A percentile compares a stretch with the other conserved stretches of the same genome.
Evolutionary conservation across 306 rosid genomes (phyloP).

Genomic region (Vachellia collinsii): DNA sequence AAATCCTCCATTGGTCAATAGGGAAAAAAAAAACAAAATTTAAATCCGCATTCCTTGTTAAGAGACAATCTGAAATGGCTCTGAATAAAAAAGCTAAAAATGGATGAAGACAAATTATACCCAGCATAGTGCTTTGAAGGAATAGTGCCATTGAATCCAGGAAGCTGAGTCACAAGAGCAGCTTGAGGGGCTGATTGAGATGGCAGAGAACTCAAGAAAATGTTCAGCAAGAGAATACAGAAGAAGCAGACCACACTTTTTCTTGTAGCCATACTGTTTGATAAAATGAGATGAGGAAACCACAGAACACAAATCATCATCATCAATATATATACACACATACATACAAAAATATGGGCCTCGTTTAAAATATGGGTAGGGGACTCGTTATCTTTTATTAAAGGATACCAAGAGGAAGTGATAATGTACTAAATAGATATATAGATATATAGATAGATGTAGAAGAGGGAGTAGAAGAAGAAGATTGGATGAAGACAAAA

Average conservation of each 20-base stretch:
- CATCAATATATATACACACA: not conserved
- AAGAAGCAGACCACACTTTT: not conserved
- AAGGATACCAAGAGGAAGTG: not conserved
- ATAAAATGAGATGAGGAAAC: not conserved
- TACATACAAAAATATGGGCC: not conserved
- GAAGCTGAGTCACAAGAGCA: conserved; percentile 10
- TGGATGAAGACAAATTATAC: not conserved
- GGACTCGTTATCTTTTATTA: not conserved
- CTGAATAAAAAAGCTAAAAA: too few relatives aligned
- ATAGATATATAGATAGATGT: too few relatives aligned
- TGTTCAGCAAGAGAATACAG: too few relatives aligned
- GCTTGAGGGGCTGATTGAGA: conserved; percentile 27
- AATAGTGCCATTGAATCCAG: conserved; percentile 21
- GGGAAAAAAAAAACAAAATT: not conserved
- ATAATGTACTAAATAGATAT: too few relatives aligned
- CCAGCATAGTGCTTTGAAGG: conserved; percentile 33
- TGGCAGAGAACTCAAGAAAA: not conserved
- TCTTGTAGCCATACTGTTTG: not conserved
- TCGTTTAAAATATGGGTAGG: not conserved
- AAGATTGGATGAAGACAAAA: not conserved
- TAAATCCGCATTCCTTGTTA: too few relatives aligned
- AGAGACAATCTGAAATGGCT: not conserved
- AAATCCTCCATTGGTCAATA: not conserved
- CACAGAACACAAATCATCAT: not conserved
- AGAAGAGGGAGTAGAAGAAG: too few relatives aligned